Evolutionary conservation across 169 alveolate genomes (phyloP).

Genomic region (Amoebophrya sp.): DNA sequence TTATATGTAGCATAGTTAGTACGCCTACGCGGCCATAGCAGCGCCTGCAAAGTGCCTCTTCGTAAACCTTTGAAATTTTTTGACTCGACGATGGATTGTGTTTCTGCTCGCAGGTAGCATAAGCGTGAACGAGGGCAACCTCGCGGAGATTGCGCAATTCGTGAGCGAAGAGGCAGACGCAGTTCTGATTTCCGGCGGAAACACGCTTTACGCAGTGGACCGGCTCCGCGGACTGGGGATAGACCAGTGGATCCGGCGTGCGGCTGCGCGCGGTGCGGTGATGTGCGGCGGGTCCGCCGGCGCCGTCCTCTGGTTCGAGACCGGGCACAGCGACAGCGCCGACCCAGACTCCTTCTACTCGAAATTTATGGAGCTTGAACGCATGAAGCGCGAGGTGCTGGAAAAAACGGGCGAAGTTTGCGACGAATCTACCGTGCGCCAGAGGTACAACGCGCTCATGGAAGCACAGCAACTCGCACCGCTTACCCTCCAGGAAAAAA

Average conservation of each 20-base stretch:
- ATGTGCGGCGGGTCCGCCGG: not conserved
- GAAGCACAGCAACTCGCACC: not conserved
- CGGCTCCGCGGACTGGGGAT: not conserved
- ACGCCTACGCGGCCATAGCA: no score
- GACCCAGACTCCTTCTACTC: not conserved
- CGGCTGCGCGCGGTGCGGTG: slow-evolving; percentile 1
- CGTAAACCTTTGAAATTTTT: no score
- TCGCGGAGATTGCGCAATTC: no score
- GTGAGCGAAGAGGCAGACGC: not conserved
- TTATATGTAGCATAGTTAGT: no score
- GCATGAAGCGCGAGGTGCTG: not conserved
- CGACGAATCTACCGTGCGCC: not conserved
- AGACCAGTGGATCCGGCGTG: not conserved
- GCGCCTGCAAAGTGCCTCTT: no score
- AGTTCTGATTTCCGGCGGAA: not conserved
- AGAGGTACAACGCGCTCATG: not conserved
- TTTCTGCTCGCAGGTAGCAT: no score
- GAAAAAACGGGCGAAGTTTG: not conserved
- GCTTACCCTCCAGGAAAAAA: not conserved
- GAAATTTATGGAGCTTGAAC: not conserved
- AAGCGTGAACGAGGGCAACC: no score
- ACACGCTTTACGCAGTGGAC: not conserved
- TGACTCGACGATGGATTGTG: no score
- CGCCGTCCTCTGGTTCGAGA: not conserved
- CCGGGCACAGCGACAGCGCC: not conserved